phyloP scores from a whole-genome alignment of 257 asterid genomes.

The Henckelia pumila region DNA sequence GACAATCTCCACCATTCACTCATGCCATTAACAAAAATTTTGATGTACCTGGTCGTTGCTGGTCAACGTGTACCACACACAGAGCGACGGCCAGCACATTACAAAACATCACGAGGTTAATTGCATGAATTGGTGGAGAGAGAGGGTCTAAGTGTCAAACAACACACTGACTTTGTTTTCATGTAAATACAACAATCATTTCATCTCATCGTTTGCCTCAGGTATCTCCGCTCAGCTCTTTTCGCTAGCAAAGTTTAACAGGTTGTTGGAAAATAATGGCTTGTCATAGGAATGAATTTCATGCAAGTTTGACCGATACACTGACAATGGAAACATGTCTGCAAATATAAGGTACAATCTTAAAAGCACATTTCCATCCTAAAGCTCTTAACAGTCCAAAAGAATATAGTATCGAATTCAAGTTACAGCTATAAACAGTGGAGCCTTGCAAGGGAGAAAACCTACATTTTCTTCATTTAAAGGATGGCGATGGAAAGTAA shows the following conservation, averaged over 20 bases:
- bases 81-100: too few relatives aligned
- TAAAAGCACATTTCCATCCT: background rate
- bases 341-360: background rate
- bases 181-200: too few relatives aligned
- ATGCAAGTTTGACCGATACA: conserved; percentile 7
- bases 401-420: conserved; percentile 5
- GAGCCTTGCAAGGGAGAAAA: background rate
- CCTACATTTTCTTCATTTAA: background rate
- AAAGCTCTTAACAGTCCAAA: conserved; percentile 14
- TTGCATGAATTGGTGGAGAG: too few relatives aligned
- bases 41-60: too few relatives aligned
- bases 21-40: too few relatives aligned
- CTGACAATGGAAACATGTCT: conserved; percentile 11
- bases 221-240: background rate
- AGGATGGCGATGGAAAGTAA: conserved; percentile 4
- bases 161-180: too few relatives aligned
- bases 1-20: too few relatives aligned
- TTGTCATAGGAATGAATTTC: background rate
- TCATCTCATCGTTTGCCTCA: conserved; percentile 5
- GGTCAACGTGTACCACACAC: too few relatives aligned
- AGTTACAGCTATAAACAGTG: conserved; percentile 2
- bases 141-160: too few relatives aligned
- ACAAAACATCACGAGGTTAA: too few relatives aligned
- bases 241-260: conserved; percentile 6
- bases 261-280: background rate